These are phyloP conservation scores for Cercospora sp. DNA, from an alignment of 2,329 filamentous ascomycete species.

Conservation along the genomic window DNA sequence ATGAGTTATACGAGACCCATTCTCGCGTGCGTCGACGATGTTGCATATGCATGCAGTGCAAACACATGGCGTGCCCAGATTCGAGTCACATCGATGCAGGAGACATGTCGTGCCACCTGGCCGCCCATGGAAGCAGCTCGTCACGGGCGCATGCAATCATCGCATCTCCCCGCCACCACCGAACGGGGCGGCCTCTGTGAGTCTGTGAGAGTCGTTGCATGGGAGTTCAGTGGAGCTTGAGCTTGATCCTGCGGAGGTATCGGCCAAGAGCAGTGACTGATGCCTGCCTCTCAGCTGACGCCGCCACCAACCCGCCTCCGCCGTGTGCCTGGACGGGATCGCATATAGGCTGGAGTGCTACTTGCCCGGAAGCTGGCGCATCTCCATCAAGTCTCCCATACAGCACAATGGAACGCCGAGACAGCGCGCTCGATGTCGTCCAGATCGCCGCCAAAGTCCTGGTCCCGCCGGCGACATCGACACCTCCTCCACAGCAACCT, in stretches of 20 bases:
- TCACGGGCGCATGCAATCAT: not conserved
- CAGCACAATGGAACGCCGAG: constrained; percentile 2
- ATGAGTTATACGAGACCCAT: not conserved
- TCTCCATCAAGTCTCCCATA: not conserved
- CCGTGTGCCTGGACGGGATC: not conserved
- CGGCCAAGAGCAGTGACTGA: not conserved
- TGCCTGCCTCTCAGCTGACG: constrained; percentile 12
- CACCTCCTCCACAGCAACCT: not conserved
- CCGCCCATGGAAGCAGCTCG: not conserved
- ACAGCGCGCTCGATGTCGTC: constrained; percentile 12
- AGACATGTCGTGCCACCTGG: constrained; percentile 5
- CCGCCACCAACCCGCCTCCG: constrained; percentile 5
- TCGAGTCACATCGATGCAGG: not conserved
- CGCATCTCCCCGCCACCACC: not conserved
- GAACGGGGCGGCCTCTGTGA: not conserved
- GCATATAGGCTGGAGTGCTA: not conserved
- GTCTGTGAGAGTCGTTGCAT: not conserved
- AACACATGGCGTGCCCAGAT: not conserved
- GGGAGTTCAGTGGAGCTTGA: not conserved
- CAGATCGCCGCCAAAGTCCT: not conserved
- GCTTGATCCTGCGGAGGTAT: constrained; percentile 4
- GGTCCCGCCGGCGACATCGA: not conserved
- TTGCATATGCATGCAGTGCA: not conserved
- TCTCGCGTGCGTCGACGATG: not conserved
- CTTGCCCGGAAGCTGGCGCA: not conserved